Conservation (phyloP, 768 basidiomycete genomes). For the Leccinum variicolor region DNA sequence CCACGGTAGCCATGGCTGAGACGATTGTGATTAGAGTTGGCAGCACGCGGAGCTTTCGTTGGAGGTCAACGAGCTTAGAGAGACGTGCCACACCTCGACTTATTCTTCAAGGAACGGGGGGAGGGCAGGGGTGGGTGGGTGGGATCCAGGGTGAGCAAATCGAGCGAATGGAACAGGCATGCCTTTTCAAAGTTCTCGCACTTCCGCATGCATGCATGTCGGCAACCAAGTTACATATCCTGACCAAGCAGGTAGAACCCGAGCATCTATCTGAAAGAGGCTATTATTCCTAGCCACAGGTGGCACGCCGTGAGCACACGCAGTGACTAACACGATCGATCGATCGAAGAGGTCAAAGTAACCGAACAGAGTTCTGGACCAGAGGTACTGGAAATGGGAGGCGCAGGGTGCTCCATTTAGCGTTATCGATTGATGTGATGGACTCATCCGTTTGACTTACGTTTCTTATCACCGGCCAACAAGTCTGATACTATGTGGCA, state of each 20-base stretch:
- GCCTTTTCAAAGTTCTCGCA: not conserved
- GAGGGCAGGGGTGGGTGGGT: not conserved
- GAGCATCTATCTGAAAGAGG: not conserved
- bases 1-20: slow-evolving; percentile 3
- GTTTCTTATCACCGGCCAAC: not conserved
- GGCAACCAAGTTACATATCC: not conserved
- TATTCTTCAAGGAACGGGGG: not conserved
- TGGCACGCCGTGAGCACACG: not conserved
- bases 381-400: not conserved
- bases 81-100: not conserved
- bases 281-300: not conserved
- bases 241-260: not conserved
- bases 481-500: not conserved
- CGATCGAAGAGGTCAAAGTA: not conserved
- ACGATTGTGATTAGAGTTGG: not conserved
- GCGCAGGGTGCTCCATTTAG: not conserved
- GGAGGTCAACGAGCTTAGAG: not conserved
- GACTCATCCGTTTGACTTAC: not conserved
- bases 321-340: not conserved
- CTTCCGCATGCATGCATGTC: not conserved
- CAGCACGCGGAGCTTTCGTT: not conserved
- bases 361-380: not conserved
- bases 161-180: not conserved
- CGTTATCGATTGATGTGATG: not conserved
- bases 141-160: not conserved